Evolutionary conservation across 2,329 filamentous ascomycete species (phyloP).

Genomic region (Trichoderma cornu-damae): DNA sequence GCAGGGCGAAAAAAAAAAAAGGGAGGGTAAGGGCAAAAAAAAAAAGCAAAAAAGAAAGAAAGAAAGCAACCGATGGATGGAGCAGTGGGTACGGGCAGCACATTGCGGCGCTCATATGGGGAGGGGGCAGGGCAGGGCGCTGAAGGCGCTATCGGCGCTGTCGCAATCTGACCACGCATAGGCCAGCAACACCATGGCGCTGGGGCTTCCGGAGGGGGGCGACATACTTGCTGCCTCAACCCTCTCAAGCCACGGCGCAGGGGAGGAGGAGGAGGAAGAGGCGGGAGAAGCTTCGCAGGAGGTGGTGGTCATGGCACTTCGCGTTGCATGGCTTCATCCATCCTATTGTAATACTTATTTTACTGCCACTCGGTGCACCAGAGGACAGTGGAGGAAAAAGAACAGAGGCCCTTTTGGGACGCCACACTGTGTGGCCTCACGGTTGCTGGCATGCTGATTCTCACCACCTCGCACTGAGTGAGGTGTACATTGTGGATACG

Average conservation of each 20-base stretch:
- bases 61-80: not conserved
- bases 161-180: slow-evolving; percentile 15
- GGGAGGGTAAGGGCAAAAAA: not conserved
- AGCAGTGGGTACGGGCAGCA: slow-evolving; percentile 12
- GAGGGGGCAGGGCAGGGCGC: not conserved
- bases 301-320: slow-evolving; percentile 6
- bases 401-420: slow-evolving; percentile 12
- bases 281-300: not conserved
- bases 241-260: slow-evolving; percentile 11
- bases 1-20: too few relatives aligned
- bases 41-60: not conserved
- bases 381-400: slow-evolving; percentile 3
- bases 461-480: not conserved
- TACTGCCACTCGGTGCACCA: not conserved
- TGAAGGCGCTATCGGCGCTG: slow-evolving; percentile 12
- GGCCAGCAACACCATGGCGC: slow-evolving; percentile 6
- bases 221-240: slow-evolving; percentile 6
- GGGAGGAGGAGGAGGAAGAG: not conserved
- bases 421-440: slow-evolving; percentile 12
- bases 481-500: not conserved
- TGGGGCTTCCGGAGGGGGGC: slow-evolving; percentile 12
- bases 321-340: not conserved
- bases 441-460: slow-evolving; percentile 12
- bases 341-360: not conserved
- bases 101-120: not conserved